Base-by-base conservation (phyloP, 2,329 filamentous ascomycete genomes). In the Thermomyces lanuginosus region DNA sequence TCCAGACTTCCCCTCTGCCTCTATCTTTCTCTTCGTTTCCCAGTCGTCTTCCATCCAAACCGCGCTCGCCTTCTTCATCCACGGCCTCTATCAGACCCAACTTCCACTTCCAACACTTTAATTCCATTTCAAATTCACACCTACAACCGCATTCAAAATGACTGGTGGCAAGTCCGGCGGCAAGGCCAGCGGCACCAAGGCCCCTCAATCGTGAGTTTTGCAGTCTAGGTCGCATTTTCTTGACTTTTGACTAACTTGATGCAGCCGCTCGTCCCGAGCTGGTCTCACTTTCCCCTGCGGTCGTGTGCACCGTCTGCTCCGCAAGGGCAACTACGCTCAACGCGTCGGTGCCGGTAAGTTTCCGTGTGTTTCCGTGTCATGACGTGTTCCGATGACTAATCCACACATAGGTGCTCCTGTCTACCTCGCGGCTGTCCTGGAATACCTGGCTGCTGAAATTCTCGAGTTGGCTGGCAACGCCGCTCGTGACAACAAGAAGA, bases 401-500 rank as follows among this genome's bases (percentile, higher is more conserved):
- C 27, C 26, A 16, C 31, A 21, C 21, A 41, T n/a, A 68, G 67
- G 69, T 65, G 86, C 86, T 43, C 86, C 86, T 40, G 86, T 95
- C 52, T 95, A 95, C 60, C 78, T 95, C 40, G 86, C 86, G 41
- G 86, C 86, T 30, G 89, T 98, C 30, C 82, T 98, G 26, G 89
- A 98, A 66, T 98, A 98, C 58, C 78, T 98, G 34, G 86, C 89
- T 45, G 89, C 89, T 42, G 89, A 98, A 69, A 93, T 98, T 47
- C 83, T 98, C 52, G 89, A 98, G 66, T 66, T 98, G 64, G 89
- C 89, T 58, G 89, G 89, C 48, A 98, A 98, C 61, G 89, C 89
- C 49, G 89, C 89, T 39, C 86, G 89, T 48, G 89, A 98, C 67
- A 93, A 95, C 76, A 98, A 98, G 81, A 95, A 95, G 79, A 98